Evolutionary conservation across 2,329 filamentous ascomycete species (phyloP), one percentile per base, ranked within the genome.

Genomic region (Colletotrichum tamarilloi): DNA sequence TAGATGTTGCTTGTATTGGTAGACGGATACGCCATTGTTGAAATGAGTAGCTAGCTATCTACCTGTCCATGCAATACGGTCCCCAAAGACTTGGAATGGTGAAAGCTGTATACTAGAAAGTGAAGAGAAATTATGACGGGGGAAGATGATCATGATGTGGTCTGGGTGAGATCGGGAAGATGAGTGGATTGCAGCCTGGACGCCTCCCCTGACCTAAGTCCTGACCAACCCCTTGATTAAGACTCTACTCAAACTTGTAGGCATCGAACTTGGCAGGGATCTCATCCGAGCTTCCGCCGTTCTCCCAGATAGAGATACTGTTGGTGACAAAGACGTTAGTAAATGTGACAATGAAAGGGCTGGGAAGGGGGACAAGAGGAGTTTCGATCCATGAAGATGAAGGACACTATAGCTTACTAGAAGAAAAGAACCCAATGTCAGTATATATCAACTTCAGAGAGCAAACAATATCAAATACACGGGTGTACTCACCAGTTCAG

Each of bases 401-500:
- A 49, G 19, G 42, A 8, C 19, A n/a, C 0, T 22, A 49, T 22
- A 49, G 42, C 42, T 49, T 49, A 49, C 42, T 49, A 49, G 42
- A 22, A 49, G 42, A 49, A n/a, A 1, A 22, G 19, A 49, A 49
- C 19, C 4, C 42, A 49, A 49, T 11, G 19, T 49, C 19, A 49
- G 42, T 8, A 22, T 49, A n/a, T n/a, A 22, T 11, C 5, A 5
- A 49, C 19, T 49, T 5, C 19, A 19, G 19, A 49, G 3, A 1
- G 0, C 8, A n/a, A 0, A 49, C 0, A 5, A 8, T 9, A 9
- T 22, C 42, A 22, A 2, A 49, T 22, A 4, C 3, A 22, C 19
- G 8, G 8, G 0, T 49, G 42, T 49, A 22, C 19, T 49, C 0
- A 49, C 42, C 42, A 49, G 42, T 49, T 49, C 42, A 49, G 19